phyloP scores from a whole-genome alignment of 2,329 filamentous ascomycete species.

The Cryphonectria nitschkei region DNA sequence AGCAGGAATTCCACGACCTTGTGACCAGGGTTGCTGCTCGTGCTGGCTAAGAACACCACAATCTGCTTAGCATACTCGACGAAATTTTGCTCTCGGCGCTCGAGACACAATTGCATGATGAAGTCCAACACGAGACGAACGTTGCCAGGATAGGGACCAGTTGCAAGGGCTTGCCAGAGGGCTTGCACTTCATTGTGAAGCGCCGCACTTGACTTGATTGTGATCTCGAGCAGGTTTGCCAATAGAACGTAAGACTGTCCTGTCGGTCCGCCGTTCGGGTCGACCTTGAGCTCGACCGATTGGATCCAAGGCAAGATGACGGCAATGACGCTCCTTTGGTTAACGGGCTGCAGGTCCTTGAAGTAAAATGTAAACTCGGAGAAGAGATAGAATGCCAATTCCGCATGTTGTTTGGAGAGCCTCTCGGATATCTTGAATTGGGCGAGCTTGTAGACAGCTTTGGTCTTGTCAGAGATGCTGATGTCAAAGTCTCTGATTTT shows the following conservation, averaged over 20 bases:
- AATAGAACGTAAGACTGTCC: constrained; percentile 92
- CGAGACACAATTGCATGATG: constrained; percentile 90
- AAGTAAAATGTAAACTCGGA: constrained; percentile 96
- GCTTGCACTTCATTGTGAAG: constrained; percentile 97
- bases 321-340: constrained; percentile 91
- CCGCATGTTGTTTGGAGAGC: constrained; percentile 83
- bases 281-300: constrained; percentile 86
- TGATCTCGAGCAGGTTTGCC: constrained; percentile 94
- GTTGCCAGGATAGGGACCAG: constrained; percentile 89
- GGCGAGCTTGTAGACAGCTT: constrained; percentile 94
- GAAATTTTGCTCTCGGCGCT: constrained; percentile 95
- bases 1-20: constrained; percentile 95
- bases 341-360: constrained; percentile 78
- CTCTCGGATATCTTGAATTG: constrained; percentile 96
- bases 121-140: constrained; percentile 95
- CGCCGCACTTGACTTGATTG: constrained; percentile 84
- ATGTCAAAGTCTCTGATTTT: constrained; percentile 98
- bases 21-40: constrained; percentile 70
- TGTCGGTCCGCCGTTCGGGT: constrained; percentile 88
- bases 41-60: constrained; percentile 92
- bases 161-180: constrained; percentile 94
- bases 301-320: constrained; percentile 97
- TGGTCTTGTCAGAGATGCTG: constrained; percentile 97
- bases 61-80: constrained; percentile 98
- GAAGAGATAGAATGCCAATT: constrained; percentile 90